These are phyloP conservation scores for Talinum fruticosum DNA, from an alignment of 148 eudicot genomes.

Conservation along the genomic window DNA sequence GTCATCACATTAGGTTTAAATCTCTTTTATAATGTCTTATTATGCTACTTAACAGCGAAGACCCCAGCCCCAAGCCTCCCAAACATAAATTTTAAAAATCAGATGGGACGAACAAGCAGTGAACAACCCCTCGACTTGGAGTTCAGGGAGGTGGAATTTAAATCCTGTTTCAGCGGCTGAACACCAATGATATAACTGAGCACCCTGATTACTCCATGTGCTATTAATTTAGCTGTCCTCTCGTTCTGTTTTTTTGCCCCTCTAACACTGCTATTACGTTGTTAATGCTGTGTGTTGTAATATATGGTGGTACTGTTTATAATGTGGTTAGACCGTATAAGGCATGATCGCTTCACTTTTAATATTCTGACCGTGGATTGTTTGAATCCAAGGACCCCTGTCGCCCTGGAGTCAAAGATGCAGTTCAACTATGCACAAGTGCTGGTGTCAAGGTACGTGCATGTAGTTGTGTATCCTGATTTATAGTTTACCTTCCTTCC, in stretches of 20 bases:
- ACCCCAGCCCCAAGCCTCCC: too few species aligned
- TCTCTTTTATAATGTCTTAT: not conserved
- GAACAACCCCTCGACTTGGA: not conserved
- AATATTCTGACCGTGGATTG: conserved; percentile 2
- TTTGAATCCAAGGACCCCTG: conserved; percentile 66
- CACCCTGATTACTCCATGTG: not conserved
- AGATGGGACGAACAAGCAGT: not conserved
- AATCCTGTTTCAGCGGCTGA: too few species aligned
- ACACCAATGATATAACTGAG: not conserved
- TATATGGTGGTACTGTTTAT: not conserved
- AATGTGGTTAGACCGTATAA: not conserved
- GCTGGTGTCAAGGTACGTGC: conserved; percentile 59
- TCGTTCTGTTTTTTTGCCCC: not conserved
- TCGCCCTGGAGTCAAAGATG: conserved; percentile 67
- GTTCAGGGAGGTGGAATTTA: too few species aligned
- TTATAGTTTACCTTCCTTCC: not conserved
- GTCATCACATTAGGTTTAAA: not conserved
- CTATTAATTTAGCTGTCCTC: not conserved
- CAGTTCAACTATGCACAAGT: conserved; percentile 58
- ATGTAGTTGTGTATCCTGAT: not conserved
- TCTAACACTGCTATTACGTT: not conserved
- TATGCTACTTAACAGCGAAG: too few species aligned
- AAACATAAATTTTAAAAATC: too few species aligned
- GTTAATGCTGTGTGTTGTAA: not conserved
- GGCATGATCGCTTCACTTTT: not conserved